Conservation (phyloP, 148 eudicot genomes). For the Limonium bicolor region DNA sequence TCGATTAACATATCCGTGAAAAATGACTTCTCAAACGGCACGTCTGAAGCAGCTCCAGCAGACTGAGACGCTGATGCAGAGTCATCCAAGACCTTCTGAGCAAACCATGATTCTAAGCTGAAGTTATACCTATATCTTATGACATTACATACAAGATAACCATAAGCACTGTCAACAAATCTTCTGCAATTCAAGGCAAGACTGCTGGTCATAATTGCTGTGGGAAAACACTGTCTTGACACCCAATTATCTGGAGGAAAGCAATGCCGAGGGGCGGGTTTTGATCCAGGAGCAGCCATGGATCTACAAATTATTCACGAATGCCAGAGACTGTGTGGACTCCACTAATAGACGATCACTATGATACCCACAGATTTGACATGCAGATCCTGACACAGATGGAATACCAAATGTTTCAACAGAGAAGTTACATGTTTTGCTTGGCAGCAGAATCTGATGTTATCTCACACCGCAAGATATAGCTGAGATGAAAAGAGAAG, state of each 20-base stretch:
- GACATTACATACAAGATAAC: slow-evolving; percentile 33
- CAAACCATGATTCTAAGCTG: slow-evolving; percentile 21
- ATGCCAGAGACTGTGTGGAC: slow-evolving; percentile 7
- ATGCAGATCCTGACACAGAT: slow-evolving; percentile 66
- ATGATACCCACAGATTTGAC: slow-evolving; percentile 52
- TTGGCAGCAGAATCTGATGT: too few species aligned
- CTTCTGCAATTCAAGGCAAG: too few species aligned
- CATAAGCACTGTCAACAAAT: too few species aligned
- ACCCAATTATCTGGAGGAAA: too few species aligned
- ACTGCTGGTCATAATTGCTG: too few species aligned
- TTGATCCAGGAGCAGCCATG: too few species aligned
- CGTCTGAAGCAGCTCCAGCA: slow-evolving; percentile 33
- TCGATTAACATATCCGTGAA: slow-evolving; percentile 19
- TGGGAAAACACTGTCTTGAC: too few species aligned
- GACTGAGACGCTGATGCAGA: slow-evolving; percentile 30
- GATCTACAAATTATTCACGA: too few species aligned
- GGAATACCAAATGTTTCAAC: slow-evolving; percentile 55
- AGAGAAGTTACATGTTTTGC: too few species aligned
- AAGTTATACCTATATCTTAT: slow-evolving; percentile 25
- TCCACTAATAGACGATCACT: slow-evolving; percentile 31
- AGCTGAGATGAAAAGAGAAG: too few species aligned
- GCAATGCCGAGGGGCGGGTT: too few species aligned
- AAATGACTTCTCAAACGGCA: slow-evolving; percentile 30
- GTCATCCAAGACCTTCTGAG: slow-evolving; percentile 21
- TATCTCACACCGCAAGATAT: too few species aligned